Evolutionary conservation across 2,329 filamentous ascomycete species (phyloP).

Genomic region (Sphaerulina vaccinii): DNA sequence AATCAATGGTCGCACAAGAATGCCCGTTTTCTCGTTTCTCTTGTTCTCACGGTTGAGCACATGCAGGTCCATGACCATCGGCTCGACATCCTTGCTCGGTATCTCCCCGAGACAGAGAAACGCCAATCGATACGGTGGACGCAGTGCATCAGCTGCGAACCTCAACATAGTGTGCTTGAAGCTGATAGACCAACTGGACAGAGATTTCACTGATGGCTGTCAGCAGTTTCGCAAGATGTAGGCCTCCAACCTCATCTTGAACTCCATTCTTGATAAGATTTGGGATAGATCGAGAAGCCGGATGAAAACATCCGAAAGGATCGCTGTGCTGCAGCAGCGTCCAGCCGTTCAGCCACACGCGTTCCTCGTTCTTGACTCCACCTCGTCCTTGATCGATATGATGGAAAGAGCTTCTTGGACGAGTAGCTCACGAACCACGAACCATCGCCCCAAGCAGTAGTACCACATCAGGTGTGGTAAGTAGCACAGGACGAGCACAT

Average conservation of each 20-base stretch:
- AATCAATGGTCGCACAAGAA: no score
- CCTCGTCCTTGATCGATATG: background rate
- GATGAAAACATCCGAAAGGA: background rate
- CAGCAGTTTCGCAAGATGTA: background rate
- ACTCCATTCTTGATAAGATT: background rate
- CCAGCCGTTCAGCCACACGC: background rate
- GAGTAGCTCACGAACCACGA: background rate
- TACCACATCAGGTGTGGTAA: background rate
- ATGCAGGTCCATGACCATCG: background rate
- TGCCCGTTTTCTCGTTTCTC: background rate
- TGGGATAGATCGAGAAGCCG: background rate
- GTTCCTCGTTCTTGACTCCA: background rate
- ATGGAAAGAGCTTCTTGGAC: background rate
- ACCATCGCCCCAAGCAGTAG: background rate
- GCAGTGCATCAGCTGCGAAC: no score
- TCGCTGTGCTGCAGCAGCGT: background rate
- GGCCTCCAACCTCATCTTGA: background rate
- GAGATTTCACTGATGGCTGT: no score
- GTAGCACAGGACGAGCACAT: background rate
- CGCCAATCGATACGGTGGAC: no score
- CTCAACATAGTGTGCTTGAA: no score
- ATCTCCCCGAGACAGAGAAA: no score
- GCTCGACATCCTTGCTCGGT: no score
- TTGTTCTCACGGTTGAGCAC: background rate
- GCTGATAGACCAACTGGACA: no score